Conservation (phyloP, 176 grass and related monocot genomes). For the Saccharum officinarum region DNA sequence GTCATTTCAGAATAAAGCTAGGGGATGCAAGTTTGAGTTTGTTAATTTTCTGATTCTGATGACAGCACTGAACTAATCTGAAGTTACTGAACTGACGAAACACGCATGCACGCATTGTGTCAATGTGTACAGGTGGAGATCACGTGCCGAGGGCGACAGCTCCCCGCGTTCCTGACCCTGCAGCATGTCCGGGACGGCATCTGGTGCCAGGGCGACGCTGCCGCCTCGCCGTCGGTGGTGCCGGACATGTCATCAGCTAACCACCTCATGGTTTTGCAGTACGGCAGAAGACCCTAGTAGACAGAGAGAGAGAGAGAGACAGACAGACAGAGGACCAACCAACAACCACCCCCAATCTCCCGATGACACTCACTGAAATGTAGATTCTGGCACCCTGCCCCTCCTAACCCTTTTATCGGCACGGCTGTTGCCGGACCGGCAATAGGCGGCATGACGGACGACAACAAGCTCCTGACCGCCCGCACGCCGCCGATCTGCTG, state of each 20-base stretch:
- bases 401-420: constrained; percentile 36
- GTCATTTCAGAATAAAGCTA: background rate
- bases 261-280: constrained; percentile 69
- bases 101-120: background rate
- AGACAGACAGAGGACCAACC: background rate
- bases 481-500: constrained; percentile 28
- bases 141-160: constrained; percentile 60
- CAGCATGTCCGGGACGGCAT: constrained; percentile 67
- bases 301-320: background rate
- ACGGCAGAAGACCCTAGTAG: constrained; percentile 52
- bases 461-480: constrained; percentile 40
- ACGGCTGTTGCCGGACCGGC: background rate
- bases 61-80: background rate
- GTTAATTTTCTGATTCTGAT: background rate
- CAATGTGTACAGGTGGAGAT: constrained; percentile 61
- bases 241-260: constrained; percentile 39
- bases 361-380: constrained; percentile 40
- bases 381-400: constrained; percentile 37
- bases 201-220: constrained; percentile 55
- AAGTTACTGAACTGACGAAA: constrained; percentile 23
- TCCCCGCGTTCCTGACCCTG: constrained; percentile 50
- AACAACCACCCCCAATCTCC: background rate
- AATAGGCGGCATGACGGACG: constrained; percentile 44
- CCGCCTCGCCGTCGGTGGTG: constrained; percentile 23
- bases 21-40: background rate